phyloP scores from a whole-genome alignment of 2,329 filamentous ascomycete genomes.

The Fusarium sp. region DNA sequence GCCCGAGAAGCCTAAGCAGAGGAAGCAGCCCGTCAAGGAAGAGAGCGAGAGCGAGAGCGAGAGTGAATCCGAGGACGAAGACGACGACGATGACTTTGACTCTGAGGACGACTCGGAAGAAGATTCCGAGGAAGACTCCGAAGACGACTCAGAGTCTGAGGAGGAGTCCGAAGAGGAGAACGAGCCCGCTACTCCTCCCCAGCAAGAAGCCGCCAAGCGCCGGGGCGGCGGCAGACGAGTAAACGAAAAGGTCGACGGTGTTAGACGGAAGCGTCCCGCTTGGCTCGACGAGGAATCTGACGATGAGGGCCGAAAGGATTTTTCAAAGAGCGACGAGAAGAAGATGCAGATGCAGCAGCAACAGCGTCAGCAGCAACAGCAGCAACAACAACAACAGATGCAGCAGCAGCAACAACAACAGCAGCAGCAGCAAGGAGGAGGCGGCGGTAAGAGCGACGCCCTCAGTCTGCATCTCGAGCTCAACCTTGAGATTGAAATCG shows the following conservation, averaged over 20 bases:
- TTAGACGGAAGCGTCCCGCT: conserved; percentile 35
- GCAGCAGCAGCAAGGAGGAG: conserved; percentile 29
- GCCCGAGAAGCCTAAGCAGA: conserved; percentile 25
- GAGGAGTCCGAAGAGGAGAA: conserved; percentile 43
- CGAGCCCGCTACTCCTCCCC: conserved; percentile 45
- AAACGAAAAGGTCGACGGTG: conserved; percentile 23
- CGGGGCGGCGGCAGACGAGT: conserved; percentile 16
- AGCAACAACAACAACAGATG: conserved; percentile 36
- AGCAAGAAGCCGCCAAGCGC: conserved; percentile 22
- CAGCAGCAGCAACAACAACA: conserved; percentile 38
- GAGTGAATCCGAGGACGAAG: conserved; percentile 17
- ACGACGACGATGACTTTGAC: conserved; percentile 34
- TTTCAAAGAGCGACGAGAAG: conserved; percentile 8
- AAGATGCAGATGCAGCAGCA: conserved; percentile 18
- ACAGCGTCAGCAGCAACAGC: conserved; percentile 29
- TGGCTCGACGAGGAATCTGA: conserved; percentile 46
- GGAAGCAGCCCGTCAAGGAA: conserved; percentile 22
- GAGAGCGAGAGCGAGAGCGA: conserved; percentile 36
- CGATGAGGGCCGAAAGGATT: conserved; percentile 35
- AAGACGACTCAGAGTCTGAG: conserved; percentile 38
- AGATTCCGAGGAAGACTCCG: conserved; percentile 34
- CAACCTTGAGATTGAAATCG: conserved; percentile 86
- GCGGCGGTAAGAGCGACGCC: conserved; percentile 44
- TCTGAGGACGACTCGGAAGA: conserved; percentile 38
- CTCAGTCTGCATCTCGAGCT: conserved; percentile 80